Conservation (phyloP, 768 basidiomycete genomes). For the Fistulinella prunicolor region DNA sequence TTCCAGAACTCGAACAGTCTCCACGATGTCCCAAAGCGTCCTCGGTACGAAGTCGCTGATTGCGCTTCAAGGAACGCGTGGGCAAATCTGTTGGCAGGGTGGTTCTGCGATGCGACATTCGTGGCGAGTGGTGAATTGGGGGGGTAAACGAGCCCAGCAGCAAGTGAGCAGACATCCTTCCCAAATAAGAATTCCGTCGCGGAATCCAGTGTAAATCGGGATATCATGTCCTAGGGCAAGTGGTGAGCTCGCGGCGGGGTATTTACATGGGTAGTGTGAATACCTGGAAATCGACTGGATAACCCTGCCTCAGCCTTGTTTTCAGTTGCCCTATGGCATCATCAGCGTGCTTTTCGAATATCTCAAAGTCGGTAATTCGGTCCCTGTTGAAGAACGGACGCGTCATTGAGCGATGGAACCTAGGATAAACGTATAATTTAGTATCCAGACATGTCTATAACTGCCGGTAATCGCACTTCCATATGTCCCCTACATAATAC, state of each 20-base stretch:
- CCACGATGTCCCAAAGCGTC: slow-evolving; percentile 45
- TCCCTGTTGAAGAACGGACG: slow-evolving; percentile 60
- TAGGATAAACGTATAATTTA: slow-evolving; percentile 14
- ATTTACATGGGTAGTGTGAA: not conserved
- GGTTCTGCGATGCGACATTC: slow-evolving; percentile 16
- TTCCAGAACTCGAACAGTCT: slow-evolving; percentile 50
- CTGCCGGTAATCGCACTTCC: slow-evolving; percentile 43
- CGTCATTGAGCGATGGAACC: slow-evolving; percentile 58
- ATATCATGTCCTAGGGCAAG: slow-evolving; percentile 44
- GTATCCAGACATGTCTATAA: not conserved
- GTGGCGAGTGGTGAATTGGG: slow-evolving; percentile 14
- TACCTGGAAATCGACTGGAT: slow-evolving; percentile 58
- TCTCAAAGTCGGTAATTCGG: slow-evolving; percentile 52
- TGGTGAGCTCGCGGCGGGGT: not conserved
- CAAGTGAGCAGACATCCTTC: slow-evolving; percentile 44
- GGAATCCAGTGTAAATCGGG: slow-evolving; percentile 58
- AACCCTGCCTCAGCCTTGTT: slow-evolving; percentile 41
- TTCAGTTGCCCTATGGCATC: slow-evolving; percentile 45
- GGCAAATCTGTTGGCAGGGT: slow-evolving; percentile 43
- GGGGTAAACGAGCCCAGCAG: slow-evolving; percentile 49
- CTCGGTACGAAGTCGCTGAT: slow-evolving; percentile 36
- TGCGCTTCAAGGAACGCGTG: slow-evolving; percentile 52
- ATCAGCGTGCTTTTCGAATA: slow-evolving; percentile 49
- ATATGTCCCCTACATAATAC: slow-evolving; percentile 43
- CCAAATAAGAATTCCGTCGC: slow-evolving; percentile 59